Conservation (phyloP, 2,329 filamentous ascomycete genomes). For the Madurella fahalii region DNA sequence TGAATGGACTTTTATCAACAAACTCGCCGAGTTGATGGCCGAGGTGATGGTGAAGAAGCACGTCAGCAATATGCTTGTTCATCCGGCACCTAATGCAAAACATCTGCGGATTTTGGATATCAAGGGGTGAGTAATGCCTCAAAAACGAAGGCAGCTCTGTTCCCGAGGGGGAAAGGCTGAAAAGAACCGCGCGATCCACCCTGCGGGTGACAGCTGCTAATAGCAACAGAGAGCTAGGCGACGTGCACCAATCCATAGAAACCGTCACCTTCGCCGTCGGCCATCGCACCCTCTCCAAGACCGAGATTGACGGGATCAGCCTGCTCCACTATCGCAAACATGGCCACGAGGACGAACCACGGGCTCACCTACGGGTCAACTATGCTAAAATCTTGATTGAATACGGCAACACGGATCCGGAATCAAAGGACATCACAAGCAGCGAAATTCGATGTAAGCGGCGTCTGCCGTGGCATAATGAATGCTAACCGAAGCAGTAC, state of each 20-base stretch:
- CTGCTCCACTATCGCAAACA: conserved; percentile 6
- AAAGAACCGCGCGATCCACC: too few relatives aligned
- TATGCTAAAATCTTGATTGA: too few relatives aligned
- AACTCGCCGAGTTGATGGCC: background rate
- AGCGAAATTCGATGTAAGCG: too few relatives aligned
- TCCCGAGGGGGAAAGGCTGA: too few relatives aligned
- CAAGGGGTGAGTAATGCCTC: conserved; percentile 4
- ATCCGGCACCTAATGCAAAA: background rate
- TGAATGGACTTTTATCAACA: conserved; percentile 5
- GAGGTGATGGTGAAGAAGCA: conserved; percentile 1
- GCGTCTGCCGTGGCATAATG: too few relatives aligned
- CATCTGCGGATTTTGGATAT: background rate
- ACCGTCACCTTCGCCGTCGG: conserved; percentile 1
- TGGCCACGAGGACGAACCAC: background rate
- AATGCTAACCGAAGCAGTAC: too few relatives aligned
- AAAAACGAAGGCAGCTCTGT: too few relatives aligned
- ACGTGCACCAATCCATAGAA: background rate
- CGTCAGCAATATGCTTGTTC: conserved; percentile 6
- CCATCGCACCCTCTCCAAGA: conserved; percentile 1
- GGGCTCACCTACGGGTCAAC: too few relatives aligned
- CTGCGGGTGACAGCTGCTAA: too few relatives aligned
- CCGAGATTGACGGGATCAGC: background rate
- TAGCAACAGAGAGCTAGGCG: conserved; percentile 5
- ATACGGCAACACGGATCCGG: too few relatives aligned
- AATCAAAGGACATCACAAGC: too few relatives aligned